phyloP scores from a whole-genome alignment of 495 filamentous ascomycete species.

The Neurospora sublineolata region DNA sequence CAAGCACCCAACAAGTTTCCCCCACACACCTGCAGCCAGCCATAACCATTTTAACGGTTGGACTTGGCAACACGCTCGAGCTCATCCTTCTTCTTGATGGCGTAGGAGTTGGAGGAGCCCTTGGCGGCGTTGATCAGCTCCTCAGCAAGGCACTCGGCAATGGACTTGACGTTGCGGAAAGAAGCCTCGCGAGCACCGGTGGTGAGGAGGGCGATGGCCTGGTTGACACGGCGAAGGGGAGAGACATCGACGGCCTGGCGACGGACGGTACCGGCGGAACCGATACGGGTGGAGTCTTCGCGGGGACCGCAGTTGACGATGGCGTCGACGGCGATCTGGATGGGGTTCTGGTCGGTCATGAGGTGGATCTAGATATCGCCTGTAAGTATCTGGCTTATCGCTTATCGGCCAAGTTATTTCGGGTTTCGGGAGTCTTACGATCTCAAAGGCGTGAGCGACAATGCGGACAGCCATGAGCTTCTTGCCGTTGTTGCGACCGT shows the following conservation, averaged over 20 bases:
- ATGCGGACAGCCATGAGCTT: conserved; percentile 99
- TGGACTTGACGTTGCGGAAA: conserved; percentile 98
- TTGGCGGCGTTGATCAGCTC: conserved; percentile 99
- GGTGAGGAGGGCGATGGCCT: conserved; percentile 93
- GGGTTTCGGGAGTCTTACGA: conserved; percentile 49
- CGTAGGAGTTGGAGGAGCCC: conserved; percentile 98
- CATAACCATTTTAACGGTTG: conserved; percentile 69
- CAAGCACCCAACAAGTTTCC: conserved; percentile 17
- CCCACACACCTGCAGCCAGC: conserved; percentile 22
- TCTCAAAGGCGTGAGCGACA: conserved; percentile 97
- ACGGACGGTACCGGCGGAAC: conserved; percentile 96
- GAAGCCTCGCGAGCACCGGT: conserved; percentile 93
- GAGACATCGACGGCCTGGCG: conserved; percentile 99
- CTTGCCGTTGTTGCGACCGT: conserved; percentile 99
- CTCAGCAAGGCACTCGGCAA: conserved; percentile 96
- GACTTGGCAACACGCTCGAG: conserved; percentile 99
- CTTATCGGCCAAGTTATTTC: neutral
- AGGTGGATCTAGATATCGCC: conserved; percentile 71
- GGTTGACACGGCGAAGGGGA: conserved; percentile 97
- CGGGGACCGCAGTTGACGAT: conserved; percentile 99
- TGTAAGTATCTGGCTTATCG: neutral
- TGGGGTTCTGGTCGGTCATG: conserved; percentile 99
- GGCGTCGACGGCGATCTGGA: conserved; percentile 98
- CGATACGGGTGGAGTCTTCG: conserved; percentile 99
- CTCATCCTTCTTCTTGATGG: conserved; percentile 99